Percentiles rank a stretch among this genome's conserved stretches.
phyloP scores from a whole-genome alignment of 495 filamentous ascomycete genomes.

The Tuber aestivum region DNA sequence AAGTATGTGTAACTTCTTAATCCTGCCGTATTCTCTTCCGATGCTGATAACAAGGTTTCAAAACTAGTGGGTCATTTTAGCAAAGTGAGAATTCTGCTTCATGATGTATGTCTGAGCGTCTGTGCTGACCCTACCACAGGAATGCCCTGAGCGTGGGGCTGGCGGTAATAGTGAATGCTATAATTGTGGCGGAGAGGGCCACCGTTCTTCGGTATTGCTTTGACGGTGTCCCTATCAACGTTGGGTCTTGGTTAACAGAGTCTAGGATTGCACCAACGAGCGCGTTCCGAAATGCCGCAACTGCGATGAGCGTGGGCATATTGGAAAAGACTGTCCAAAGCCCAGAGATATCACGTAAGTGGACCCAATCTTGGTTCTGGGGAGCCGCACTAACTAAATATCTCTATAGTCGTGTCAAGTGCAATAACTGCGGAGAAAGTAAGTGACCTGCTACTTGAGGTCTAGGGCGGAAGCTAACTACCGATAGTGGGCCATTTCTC shows the following conservation, averaged over 20 bases:
- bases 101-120: background rate
- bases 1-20: slow-evolving; percentile 47
- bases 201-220: slow-evolving; percentile 37
- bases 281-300: slow-evolving; percentile 59
- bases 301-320: slow-evolving; percentile 67
- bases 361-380: slow-evolving; percentile 16
- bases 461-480: slow-evolving; percentile 23
- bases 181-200: slow-evolving; percentile 54
- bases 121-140: slow-evolving; percentile 33
- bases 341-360: slow-evolving; percentile 59
- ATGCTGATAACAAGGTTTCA: background rate
- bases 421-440: slow-evolving; percentile 68
- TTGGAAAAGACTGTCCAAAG: slow-evolving; percentile 65
- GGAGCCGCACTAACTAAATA: slow-evolving; percentile 10
- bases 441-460: slow-evolving; percentile 31
- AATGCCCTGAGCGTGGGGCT: slow-evolving; percentile 61
- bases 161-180: slow-evolving; percentile 52
- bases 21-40: background rate
- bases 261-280: slow-evolving; percentile 46
- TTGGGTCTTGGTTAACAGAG: background rate
- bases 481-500: slow-evolving; percentile 61
- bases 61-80: slow-evolving; percentile 71
- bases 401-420: slow-evolving; percentile 60
- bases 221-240: background rate
- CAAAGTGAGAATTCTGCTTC: slow-evolving; percentile 35